phyloP scores from a whole-genome alignment of 768 basidiomycete genomes.

The Lactarius deliciosus region DNA sequence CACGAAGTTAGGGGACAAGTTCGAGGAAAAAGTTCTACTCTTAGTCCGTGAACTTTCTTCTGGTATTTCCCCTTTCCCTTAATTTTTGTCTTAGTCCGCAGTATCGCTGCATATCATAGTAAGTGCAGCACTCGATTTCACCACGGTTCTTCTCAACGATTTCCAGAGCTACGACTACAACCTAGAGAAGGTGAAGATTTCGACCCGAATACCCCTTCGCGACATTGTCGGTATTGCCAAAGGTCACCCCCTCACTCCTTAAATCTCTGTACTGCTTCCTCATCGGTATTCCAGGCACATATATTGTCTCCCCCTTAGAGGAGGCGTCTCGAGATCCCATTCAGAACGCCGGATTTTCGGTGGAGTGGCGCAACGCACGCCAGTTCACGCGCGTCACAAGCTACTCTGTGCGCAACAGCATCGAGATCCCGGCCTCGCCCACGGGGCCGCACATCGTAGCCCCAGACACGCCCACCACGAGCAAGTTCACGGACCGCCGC shows the following conservation, averaged over 20 bases:
- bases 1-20: constrained; percentile 67
- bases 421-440: constrained; percentile 36
- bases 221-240: constrained; percentile 76
- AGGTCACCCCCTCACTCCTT: constrained; percentile 46
- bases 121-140: constrained; percentile 34
- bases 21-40: constrained; percentile 92
- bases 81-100: constrained; percentile 34
- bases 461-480: constrained; percentile 6
- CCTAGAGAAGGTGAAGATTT: constrained; percentile 87
- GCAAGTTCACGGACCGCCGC: not conserved
- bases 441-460: not conserved
- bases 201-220: constrained; percentile 84
- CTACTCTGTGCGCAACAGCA: constrained; percentile 79
- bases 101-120: constrained; percentile 77
- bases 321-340: constrained; percentile 84
- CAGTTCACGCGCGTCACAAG: constrained; percentile 78
- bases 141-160: not conserved
- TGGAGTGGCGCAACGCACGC: constrained; percentile 73
- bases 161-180: constrained; percentile 88
- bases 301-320: constrained; percentile 91
- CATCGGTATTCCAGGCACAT: constrained; percentile 60
- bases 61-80: constrained; percentile 30
- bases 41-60: constrained; percentile 55
- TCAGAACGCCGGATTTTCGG: constrained; percentile 86
- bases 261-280: not conserved